Base-by-base conservation (phyloP, 257 asterid species). In the Vinca minor region DNA sequence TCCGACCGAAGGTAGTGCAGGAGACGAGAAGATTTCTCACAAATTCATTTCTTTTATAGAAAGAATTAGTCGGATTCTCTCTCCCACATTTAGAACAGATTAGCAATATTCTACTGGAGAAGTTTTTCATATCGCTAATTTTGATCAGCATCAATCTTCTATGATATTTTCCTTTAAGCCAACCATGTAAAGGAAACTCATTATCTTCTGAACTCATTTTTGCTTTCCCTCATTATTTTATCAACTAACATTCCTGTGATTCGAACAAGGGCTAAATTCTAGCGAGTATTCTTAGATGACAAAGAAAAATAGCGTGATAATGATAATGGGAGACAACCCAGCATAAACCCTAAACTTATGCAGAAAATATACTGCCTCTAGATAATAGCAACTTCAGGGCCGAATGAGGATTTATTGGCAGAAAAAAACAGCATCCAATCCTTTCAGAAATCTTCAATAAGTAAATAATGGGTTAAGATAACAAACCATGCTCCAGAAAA, bases 401-500 rank as follows among this genome's bases (percentile, higher is more conserved):
- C 34, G 29, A 38, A 39, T 8, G 18, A 3, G 48, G 46, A 53
- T 17, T 36, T 34, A n/a, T 46, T 55, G 13, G 39, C 17, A 17
- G 14, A 9, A 1, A 29, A 64, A 38, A 15, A 4, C 31, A 62
- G 3, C 42, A 63, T 54, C 52, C 62, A 60, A 13, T 23, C 18
- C 26, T 45, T 68, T 25, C n/a, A 49, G 47, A 56, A 20, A 21
- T 36, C 14, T 32, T 56, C 31, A 56, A 31, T 54, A 34, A 25
- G 31, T 31, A 15, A 56, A 10, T 56, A 56, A 17, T n/a, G 26
- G 26, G 25, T 31, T 4, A 56, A 56, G 23, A 56, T 31, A 34
- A 56, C 62, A 31, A 56, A 56, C 81, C 95, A 85, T 83, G 83
- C 90, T 87, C 95, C 95, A 87, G 85, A 87, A 87, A 70, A 87